phyloP scores from a whole-genome alignment of 345 rosid species.

The Stellera chamaejasme region DNA sequence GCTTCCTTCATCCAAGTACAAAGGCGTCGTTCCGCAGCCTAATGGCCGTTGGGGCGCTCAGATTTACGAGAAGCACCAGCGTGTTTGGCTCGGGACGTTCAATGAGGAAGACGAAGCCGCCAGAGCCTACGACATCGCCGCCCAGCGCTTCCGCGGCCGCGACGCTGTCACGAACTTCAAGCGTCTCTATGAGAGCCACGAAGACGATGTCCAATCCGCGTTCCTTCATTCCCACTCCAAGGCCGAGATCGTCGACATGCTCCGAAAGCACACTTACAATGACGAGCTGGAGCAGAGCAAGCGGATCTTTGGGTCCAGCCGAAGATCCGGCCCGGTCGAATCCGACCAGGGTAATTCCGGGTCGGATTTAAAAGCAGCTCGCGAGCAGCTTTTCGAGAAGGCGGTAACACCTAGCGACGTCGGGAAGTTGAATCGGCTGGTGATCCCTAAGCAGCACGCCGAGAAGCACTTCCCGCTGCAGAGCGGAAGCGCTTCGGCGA shows the following conservation, averaged over 20 bases:
- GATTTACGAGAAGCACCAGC: constrained; percentile 93
- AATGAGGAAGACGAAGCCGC: constrained; percentile 83
- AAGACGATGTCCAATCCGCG: constrained; percentile 33
- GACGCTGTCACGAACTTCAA: constrained; percentile 79
- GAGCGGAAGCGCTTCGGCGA: constrained; percentile 27
- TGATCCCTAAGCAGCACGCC: constrained; percentile 93
- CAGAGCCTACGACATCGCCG: constrained; percentile 74
- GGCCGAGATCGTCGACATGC: constrained; percentile 83
- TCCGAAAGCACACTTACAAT: constrained; percentile 73
- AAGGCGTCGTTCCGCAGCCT: constrained; percentile 97
- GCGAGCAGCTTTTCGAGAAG: constrained; percentile 75
- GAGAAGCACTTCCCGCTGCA: constrained; percentile 64
- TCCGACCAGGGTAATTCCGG: constrained; percentile 13
- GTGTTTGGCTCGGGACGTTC: constrained; percentile 94
- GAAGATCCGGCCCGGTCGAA: constrained; percentile 24
- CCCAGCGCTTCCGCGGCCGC: constrained; percentile 73
- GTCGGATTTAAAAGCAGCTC: constrained; percentile 25
- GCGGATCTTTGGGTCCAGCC: constrained; percentile 26
- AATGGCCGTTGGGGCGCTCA: constrained; percentile 97
- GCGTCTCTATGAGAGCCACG: constrained; percentile 15
- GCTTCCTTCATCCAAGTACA: constrained; percentile 78
- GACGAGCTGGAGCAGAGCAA: constrained; percentile 70
- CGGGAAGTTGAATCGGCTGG: constrained; percentile 87
- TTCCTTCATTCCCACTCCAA: constrained; percentile 73
- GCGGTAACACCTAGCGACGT: constrained; percentile 91